phyloP scores from a whole-genome alignment of 192 early-diverging fungal species.

The Coemansia sp. region DNA sequence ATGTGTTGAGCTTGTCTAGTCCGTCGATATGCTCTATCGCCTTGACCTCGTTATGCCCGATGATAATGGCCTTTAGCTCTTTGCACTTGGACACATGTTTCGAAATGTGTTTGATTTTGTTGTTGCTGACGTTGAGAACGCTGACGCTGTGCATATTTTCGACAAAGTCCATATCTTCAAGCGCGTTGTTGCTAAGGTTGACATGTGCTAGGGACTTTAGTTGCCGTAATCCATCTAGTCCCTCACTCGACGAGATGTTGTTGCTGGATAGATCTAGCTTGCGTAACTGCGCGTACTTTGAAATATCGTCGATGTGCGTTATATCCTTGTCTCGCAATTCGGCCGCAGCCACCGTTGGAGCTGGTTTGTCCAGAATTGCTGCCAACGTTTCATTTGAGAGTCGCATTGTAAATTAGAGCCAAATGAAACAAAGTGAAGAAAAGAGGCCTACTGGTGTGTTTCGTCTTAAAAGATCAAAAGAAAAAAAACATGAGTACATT shows the following conservation, averaged over 20 bases:
- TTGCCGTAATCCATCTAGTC: conserved; percentile 59
- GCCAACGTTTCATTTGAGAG: conserved; percentile 39
- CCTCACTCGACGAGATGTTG: conserved; percentile 59
- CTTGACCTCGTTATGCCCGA: conserved; percentile 74
- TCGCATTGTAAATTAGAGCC: conserved; percentile 17
- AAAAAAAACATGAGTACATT: background rate
- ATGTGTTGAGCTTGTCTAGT: conserved; percentile 66
- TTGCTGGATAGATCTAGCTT: conserved; percentile 70
- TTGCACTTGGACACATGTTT: conserved; percentile 57
- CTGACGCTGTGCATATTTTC: conserved; percentile 4
- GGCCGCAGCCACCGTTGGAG: conserved; percentile 54
- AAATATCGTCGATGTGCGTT: conserved; percentile 70
- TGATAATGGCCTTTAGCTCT: conserved; percentile 76
- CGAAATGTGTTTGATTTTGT: conserved; percentile 65
- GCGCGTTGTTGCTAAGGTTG: conserved; percentile 70
- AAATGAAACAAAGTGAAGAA: background rate
- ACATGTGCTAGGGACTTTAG: conserved; percentile 57
- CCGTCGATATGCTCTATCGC: conserved; percentile 65
- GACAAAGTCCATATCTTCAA: conserved; percentile 24
- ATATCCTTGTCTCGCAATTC: conserved; percentile 63
- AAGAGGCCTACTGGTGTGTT: too few species aligned
- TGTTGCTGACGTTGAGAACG: conserved; percentile 76
- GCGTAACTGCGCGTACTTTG: conserved; percentile 52
- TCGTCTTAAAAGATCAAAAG: background rate
- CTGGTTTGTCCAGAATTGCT: conserved; percentile 2